These are phyloP conservation scores for Rhodotorula taiwanensis DNA, from an alignment of 768 basidiomycete species.

Conservation along the genomic window DNA sequence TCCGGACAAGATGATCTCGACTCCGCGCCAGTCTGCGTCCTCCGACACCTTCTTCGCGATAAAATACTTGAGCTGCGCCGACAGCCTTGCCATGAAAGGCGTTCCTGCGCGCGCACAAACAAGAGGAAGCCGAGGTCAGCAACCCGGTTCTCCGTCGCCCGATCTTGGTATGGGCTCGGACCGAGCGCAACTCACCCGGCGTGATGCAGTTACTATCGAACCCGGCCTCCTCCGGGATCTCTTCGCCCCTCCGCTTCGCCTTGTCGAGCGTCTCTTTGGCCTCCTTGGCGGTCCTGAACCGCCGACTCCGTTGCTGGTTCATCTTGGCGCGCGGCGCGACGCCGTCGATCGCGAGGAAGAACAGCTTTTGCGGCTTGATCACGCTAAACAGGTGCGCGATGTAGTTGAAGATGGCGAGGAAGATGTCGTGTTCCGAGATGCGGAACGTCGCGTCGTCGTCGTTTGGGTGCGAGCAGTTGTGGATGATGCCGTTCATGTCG, in stretches of 20 bases:
- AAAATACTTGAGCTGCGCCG: constrained; percentile 87
- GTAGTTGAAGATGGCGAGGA: constrained; percentile 92
- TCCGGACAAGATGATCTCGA: constrained; percentile 88
- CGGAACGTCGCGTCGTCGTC: constrained; percentile 94
- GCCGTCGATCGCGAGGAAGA: constrained; percentile 98
- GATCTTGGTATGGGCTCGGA: neutral
- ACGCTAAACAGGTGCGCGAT: constrained; percentile 93
- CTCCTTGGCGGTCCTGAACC: constrained; percentile 91
- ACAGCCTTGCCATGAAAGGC: constrained; percentile 88
- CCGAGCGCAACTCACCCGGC: constrained; percentile 62
- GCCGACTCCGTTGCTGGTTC: constrained; percentile 93
- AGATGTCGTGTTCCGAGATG: constrained; percentile 92
- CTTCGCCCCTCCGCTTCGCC: constrained; percentile 81
- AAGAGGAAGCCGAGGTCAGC: neutral
- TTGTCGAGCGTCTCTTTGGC: constrained; percentile 77
- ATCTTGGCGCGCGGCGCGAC: constrained; percentile 97
- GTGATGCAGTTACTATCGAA: constrained; percentile 99
- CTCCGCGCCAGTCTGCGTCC: constrained; percentile 87
- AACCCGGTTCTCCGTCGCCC: neutral
- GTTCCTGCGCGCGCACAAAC: constrained; percentile 56
- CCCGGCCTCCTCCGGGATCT: constrained; percentile 74
- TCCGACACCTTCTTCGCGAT: constrained; percentile 97
- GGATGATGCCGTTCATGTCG: constrained; percentile 73
- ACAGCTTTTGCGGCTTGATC: constrained; percentile 94
- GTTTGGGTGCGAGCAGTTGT: constrained; percentile 83